Percentiles rank a stretch among this genome's conserved stretches.
Evolutionary conservation across 1,139 yeast genomes (phyloP).

Genomic region (Pichia sp.): DNA sequence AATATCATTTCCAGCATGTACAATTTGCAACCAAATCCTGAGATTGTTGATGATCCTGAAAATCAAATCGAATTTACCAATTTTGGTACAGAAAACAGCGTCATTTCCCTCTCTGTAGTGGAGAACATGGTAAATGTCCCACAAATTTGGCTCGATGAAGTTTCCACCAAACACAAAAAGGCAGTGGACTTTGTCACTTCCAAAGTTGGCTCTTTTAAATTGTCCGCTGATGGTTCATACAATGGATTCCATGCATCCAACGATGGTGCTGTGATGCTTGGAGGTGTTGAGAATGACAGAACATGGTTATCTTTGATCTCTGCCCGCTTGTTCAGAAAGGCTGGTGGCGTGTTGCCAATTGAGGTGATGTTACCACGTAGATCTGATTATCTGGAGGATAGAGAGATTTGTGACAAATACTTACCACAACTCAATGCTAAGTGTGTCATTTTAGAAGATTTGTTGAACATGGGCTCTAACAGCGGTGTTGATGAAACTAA

Average conservation of each 20-base stretch:
- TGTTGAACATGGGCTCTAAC: constrained; percentile 21
- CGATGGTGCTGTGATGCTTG: constrained; percentile 55
- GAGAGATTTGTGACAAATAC: constrained; percentile 38
- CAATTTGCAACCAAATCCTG: constrained; percentile 1
- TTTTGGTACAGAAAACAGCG: background rate
- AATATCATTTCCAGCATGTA: background rate
- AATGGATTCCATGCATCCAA: background rate
- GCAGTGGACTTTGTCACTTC: background rate
- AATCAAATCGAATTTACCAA: constrained; percentile 7
- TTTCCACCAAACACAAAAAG: constrained; percentile 4
- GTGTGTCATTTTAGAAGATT: constrained; percentile 31
- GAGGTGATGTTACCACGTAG: constrained; percentile 53
- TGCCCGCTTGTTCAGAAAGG: constrained; percentile 43
- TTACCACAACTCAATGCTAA: constrained; percentile 43
- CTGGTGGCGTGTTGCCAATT: constrained; percentile 51
- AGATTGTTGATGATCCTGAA: constrained; percentile 1
- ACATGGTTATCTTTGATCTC: constrained; percentile 50
- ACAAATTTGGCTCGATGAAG: constrained; percentile 6
- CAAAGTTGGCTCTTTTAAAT: background rate
- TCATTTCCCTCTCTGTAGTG: constrained; percentile 3
- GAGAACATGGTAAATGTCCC: constrained; percentile 4
- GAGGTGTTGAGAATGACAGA: constrained; percentile 49
- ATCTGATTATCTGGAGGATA: constrained; percentile 39
- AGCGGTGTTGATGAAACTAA: background rate
- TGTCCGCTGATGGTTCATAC: background rate